phyloP scores from a whole-genome alignment of 371 early-diverging fungal genomes.

The Lichtheimia corymbifera region DNA sequence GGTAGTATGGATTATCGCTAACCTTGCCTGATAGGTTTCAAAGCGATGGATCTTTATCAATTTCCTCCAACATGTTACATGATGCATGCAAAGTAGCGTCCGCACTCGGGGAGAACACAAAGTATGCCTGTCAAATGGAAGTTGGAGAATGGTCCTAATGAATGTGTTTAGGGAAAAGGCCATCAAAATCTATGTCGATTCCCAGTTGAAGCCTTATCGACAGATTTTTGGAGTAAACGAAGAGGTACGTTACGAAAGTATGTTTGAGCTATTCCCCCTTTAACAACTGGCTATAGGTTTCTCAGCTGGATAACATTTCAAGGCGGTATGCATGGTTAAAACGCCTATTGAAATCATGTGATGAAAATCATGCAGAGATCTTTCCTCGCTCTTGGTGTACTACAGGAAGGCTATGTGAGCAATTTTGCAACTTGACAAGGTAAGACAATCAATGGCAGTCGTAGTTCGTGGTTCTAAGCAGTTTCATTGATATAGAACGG shows the following conservation, averaged over 20 bases:
- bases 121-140: conserved; percentile 39
- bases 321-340: conserved; percentile 94
- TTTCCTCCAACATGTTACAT: conserved; percentile 54
- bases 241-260: conserved; percentile 54
- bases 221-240: conserved; percentile 77
- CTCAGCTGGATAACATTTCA: conserved; percentile 82
- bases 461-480: not conserved
- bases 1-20: not conserved
- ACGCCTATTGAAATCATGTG: conserved; percentile 78
- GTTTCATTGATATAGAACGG: conserved; percentile 30
- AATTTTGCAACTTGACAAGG: conserved; percentile 85
- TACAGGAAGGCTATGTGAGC: conserved; percentile 67
- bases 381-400: conserved; percentile 86
- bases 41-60: conserved; percentile 51
- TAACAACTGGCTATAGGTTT: conserved; percentile 44
- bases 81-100: conserved; percentile 83
- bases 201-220: conserved; percentile 83
- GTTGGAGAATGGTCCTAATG: not conserved
- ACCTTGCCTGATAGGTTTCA: conserved; percentile 39
- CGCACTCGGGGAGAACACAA: conserved; percentile 67
- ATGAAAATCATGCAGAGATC: conserved; percentile 81
- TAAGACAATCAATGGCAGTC: conserved; percentile 13
- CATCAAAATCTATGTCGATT: conserved; percentile 78
- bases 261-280: not conserved
- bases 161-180: conserved; percentile 43